Evolutionary conservation across 176 grass and related monocot species (phyloP).

Genomic region (Hsuehochloa calcarea): DNA sequence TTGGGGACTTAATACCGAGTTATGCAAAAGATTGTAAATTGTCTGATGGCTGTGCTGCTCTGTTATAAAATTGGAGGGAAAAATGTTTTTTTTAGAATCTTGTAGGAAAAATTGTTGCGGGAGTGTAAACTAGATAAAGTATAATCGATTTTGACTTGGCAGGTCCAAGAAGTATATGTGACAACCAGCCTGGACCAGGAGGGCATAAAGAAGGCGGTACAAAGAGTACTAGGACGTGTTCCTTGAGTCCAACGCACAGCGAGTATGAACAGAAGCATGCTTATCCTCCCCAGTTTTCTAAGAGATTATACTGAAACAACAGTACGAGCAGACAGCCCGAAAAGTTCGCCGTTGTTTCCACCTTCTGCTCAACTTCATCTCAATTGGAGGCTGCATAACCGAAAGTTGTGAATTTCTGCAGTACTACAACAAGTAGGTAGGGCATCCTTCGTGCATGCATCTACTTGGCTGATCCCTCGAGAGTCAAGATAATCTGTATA

Average conservation of each 20-base stretch:
- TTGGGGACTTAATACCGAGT: background rate
- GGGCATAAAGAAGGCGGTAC: slow-evolving; percentile 81
- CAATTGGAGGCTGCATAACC: background rate
- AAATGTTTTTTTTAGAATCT: no score
- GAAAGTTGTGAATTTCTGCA: slow-evolving; percentile 19
- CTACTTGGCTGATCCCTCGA: background rate
- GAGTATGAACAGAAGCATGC: background rate
- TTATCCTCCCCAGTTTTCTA: slow-evolving; percentile 20
- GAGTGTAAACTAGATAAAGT: background rate
- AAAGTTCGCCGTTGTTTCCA: background rate
- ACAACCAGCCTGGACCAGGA: slow-evolving; percentile 87
- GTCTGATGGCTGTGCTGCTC: background rate
- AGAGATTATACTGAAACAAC: slow-evolving; percentile 7
- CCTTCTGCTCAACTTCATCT: background rate
- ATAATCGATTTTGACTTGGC: slow-evolving; percentile 14
- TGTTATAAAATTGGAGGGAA: no score
- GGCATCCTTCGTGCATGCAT: background rate
- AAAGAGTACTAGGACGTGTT: slow-evolving; percentile 76
- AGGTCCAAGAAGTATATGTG: slow-evolving; percentile 96
- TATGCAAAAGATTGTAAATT: background rate
- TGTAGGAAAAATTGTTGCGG: background rate
- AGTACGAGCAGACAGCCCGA: background rate
- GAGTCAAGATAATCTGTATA: background rate
- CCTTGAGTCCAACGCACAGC: slow-evolving; percentile 41
- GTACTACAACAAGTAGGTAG: slow-evolving; percentile 5